These are phyloP conservation scores for Curvularia verruculosa DNA, from an alignment of 2,329 filamentous ascomycete genomes.

Conservation along the genomic window DNA sequence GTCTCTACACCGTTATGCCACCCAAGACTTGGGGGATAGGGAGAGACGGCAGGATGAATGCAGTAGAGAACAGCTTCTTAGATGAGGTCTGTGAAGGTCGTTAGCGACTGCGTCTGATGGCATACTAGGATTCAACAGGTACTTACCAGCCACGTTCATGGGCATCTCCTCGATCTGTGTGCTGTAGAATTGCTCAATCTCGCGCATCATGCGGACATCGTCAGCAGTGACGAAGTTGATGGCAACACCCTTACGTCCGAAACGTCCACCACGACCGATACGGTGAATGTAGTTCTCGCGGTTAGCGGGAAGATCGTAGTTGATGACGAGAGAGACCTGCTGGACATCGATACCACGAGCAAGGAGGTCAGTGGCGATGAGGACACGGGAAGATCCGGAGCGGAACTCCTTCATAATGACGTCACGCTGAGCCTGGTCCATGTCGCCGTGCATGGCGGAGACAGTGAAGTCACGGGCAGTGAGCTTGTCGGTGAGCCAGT, in stretches of 20 bases:
- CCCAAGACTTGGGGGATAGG: constrained; percentile 32
- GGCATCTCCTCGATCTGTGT: constrained; percentile 99
- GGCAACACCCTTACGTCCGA: constrained; percentile 99
- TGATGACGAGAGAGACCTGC: constrained; percentile 99
- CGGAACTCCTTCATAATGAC: constrained; percentile 99
- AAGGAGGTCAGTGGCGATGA: constrained; percentile 96
- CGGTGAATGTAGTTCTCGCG: constrained; percentile 99
- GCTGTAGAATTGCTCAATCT: constrained; percentile 99
- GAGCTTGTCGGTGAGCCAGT: constrained; percentile 99
- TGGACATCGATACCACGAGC: constrained; percentile 99
- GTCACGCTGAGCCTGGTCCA: constrained; percentile 97
- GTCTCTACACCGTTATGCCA: constrained; percentile 33
- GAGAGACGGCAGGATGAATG: constrained; percentile 34
- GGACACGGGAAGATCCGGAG: constrained; percentile 95
- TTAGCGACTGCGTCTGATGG: constrained; percentile 17
- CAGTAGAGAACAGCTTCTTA: constrained; percentile 41
- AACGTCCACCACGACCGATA: constrained; percentile 99
- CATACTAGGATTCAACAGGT: neutral
- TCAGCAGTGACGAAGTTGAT: constrained; percentile 99
- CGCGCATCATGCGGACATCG: constrained; percentile 99
- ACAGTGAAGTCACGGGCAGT: constrained; percentile 98
- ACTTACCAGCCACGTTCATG: constrained; percentile 78
- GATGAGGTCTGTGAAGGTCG: constrained; percentile 44
- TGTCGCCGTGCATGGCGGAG: constrained; percentile 99
- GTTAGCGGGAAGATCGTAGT: constrained; percentile 99